Evolutionary conservation across 768 basidiomycete genomes (phyloP), one percentile per base, ranked within the genome.

Genomic region (Pleurotus tuoliensis): DNA sequence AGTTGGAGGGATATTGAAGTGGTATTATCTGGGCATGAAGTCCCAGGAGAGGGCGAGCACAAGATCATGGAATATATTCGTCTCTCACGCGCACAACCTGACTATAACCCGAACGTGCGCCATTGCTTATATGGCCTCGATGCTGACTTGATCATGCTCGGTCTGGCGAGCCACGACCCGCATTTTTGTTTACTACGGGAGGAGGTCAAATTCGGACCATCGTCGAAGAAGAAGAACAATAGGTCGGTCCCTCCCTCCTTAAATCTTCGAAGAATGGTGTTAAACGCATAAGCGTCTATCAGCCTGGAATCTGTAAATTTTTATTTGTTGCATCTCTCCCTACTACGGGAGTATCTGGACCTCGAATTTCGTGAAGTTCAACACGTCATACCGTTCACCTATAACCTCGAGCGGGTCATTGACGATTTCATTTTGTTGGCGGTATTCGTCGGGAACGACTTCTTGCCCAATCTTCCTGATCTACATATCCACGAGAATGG

Each of bases 11-110:
- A 88, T 55, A 84, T 98, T 41, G 80, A 94, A 66, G 94, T 98
- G 18, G 91, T 99, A 39, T 78, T 99, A 38, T 96, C 93, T 25
- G 97, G 97, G 9, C 94, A 98, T 70, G 96, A 99, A 64, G 95
- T 98, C 3, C 97, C 97, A 0, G 97, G 97, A 62, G 97, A 99
- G 72, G 97, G 97, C 58, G 97, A 99, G 69, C 97, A 99, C 82
- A 99, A 99, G 79, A 95, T 99, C 63, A 98, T 98, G 91, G 97
- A 98, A 69, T 99, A 95, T 72, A 98, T 99, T 68, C 88, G 97
- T 39, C 74, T 94, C 59, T 87, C 90, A 52, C 90, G 95, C 63
- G 95, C 97, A 27, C 97, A 98, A 70, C 92, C 90, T 6, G 88
- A 92, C 69, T 95, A 98, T 76, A 90, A 97, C 72, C 92, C 96